phyloP scores from a whole-genome alignment of 2,329 filamentous ascomycete species.

The Talaromyces sp. region DNA sequence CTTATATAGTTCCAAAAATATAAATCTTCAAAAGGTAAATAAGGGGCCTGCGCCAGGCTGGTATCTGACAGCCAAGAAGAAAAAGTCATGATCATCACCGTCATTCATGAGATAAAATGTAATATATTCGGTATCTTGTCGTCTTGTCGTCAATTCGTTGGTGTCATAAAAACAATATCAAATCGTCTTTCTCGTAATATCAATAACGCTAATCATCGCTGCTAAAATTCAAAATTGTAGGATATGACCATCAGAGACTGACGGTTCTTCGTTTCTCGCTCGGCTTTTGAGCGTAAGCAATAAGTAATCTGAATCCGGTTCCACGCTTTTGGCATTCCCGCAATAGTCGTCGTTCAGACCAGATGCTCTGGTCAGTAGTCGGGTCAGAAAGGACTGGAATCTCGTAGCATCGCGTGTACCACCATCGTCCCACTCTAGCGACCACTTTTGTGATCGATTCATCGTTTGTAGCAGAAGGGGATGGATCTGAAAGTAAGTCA shows the following conservation, averaged over 20 bases:
- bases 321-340: constrained; percentile 82
- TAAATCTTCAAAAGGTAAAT: not conserved
- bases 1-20: constrained; percentile 15
- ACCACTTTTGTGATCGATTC: constrained; percentile 91
- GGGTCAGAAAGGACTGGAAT: constrained; percentile 55
- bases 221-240: not conserved
- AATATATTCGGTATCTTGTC: not conserved
- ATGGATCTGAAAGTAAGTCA: constrained; percentile 70
- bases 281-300: constrained; percentile 86
- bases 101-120: constrained; percentile 7
- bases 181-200: constrained; percentile 16
- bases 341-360: constrained; percentile 71
- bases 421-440: constrained; percentile 88
- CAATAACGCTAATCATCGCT: not conserved
- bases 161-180: constrained; percentile 2
- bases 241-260: constrained; percentile 35
- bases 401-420: constrained; percentile 94
- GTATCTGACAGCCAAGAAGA: not conserved
- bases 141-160: constrained; percentile 4
- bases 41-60: not conserved
- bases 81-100: constrained; percentile 19
- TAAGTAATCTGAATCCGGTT: constrained; percentile 84
- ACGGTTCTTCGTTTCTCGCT: constrained; percentile 46
- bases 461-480: constrained; percentile 68
- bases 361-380: constrained; percentile 65